A percentile compares a stretch with the other conserved stretches of the same genome.
These are phyloP conservation scores for Westerdykella ornata DNA, from an alignment of 2,329 filamentous ascomycete species.

Conservation along the genomic window DNA sequence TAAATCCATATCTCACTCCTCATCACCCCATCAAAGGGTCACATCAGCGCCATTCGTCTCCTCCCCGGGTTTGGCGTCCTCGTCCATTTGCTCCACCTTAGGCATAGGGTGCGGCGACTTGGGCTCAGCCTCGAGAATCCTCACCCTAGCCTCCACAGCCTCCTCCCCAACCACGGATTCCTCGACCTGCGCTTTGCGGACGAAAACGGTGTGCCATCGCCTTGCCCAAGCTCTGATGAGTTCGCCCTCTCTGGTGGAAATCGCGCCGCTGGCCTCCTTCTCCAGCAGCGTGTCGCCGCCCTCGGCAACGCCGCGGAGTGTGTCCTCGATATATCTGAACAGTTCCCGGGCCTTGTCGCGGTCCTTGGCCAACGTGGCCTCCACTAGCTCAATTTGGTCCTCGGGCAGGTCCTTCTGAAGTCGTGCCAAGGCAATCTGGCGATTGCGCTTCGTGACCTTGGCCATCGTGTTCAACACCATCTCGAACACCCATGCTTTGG, in stretches of 20 bases:
- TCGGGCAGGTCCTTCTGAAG: conserved; percentile 51
- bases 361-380: conserved; percentile 64
- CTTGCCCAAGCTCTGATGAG: conserved; percentile 73
- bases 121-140: conserved; percentile 25
- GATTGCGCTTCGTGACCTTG: conserved; percentile 82
- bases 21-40: conserved; percentile 3
- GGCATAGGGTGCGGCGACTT: conserved; percentile 5
- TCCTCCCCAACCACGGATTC: conserved; percentile 61
- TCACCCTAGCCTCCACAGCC: conserved; percentile 44
- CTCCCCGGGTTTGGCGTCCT: conserved; percentile 16
- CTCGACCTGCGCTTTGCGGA: conserved; percentile 75
- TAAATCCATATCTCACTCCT: too few species aligned
- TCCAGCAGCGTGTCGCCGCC: conserved; percentile 75
- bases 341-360: conserved; percentile 68
- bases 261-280: conserved; percentile 48
- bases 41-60: conserved; percentile 22
- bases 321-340: conserved; percentile 74
- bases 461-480: conserved; percentile 80
- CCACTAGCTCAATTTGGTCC: conserved; percentile 54
- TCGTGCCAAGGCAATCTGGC: conserved; percentile 65
- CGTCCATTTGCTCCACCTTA: conserved; percentile 14
- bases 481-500: conserved; percentile 75
- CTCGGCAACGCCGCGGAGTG: conserved; percentile 62
- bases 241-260: conserved; percentile 44
- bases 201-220: conserved; percentile 80